Conservation (phyloP, 2,329 filamentous ascomycete species). For the Raffaelea ambrosiae region DNA sequence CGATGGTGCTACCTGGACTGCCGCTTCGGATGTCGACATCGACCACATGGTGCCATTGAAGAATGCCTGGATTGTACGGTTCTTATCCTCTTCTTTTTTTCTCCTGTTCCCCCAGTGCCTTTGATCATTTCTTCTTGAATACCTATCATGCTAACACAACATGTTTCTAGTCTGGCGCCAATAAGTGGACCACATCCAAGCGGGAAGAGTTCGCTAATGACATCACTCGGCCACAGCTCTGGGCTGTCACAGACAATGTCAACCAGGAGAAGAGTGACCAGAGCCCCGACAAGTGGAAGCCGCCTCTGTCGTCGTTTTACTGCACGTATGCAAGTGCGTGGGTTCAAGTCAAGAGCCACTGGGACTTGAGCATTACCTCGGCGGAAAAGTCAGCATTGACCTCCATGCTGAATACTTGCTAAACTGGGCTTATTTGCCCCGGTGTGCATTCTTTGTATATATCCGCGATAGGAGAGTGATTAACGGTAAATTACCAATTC, state of each 20-base stretch:
- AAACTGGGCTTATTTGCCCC: no score
- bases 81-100: constrained; percentile 6
- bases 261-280: constrained; percentile 68
- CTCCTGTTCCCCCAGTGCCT: neutral
- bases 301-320: constrained; percentile 57
- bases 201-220: constrained; percentile 71
- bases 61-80: constrained; percentile 64
- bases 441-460: neutral
- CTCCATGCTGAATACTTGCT: constrained; percentile 56
- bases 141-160: neutral
- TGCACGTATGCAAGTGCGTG: constrained; percentile 73
- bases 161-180: constrained; percentile 53
- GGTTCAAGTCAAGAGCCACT: constrained; percentile 71
- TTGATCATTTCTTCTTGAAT: constrained; percentile 4
- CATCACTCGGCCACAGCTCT: constrained; percentile 63
- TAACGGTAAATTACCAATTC: no score
- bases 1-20: constrained; percentile 63
- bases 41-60: constrained; percentile 77
- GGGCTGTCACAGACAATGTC: constrained; percentile 69
- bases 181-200: constrained; percentile 58
- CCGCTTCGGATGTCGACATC: constrained; percentile 65
- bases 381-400: constrained; percentile 63
- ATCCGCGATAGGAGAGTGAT: no score
- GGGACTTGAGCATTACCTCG: constrained; percentile 57
- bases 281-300: constrained; percentile 70